These are phyloP conservation scores for Teratosphaeria pseudoeucalypti DNA, from an alignment of 2,329 filamentous ascomycete species.

Conservation along the genomic window DNA sequence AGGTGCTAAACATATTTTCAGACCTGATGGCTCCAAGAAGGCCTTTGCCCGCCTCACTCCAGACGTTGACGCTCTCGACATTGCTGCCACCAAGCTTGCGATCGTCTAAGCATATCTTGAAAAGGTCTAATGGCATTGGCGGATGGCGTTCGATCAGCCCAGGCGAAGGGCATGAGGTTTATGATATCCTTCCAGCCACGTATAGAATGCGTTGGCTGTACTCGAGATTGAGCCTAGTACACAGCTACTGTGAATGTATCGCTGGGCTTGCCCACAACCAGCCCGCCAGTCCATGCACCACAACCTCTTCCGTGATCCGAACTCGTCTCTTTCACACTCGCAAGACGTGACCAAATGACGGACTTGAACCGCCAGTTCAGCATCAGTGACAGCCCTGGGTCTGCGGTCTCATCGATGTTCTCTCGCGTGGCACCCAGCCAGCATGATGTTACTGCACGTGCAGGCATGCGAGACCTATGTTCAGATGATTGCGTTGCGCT, in stretches of 20 bases:
- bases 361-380: neutral
- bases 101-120: conserved; percentile 64
- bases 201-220: neutral
- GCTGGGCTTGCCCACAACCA: neutral
- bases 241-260: conserved; percentile 8
- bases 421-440: too few species aligned
- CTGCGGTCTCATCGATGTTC: too few species aligned
- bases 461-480: too few species aligned
- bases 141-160: neutral
- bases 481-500: too few species aligned
- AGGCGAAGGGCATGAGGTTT: neutral
- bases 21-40: conserved; percentile 97
- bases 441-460: too few species aligned
- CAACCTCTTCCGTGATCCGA: neutral
- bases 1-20: conserved; percentile 26
- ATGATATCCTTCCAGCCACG: neutral
- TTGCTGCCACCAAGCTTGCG: conserved; percentile 96
- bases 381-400: neutral
- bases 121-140: neutral
- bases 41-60: conserved; percentile 90
- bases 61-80: conserved; percentile 97
- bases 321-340: neutral
- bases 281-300: neutral
- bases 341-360: neutral
- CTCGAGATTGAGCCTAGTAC: conserved; percentile 2